Evolutionary conservation across 345 rosid species (phyloP).

Genomic region (Hypericum androsaemum): DNA sequence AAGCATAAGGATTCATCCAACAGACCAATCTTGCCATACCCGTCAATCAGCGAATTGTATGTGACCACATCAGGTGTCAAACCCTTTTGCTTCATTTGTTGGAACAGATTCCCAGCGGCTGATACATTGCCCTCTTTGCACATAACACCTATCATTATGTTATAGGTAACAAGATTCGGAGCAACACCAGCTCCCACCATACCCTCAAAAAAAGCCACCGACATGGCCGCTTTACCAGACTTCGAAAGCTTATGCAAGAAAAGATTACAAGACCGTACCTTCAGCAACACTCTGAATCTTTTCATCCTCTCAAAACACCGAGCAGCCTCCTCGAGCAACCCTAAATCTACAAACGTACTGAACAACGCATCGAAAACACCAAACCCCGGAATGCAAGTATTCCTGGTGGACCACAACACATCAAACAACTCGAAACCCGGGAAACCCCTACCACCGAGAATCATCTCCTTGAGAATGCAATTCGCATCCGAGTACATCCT

Average conservation of each 20-base stretch:
- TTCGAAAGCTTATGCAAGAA: constrained; percentile 41
- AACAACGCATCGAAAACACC: constrained; percentile 76
- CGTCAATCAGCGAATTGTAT: constrained; percentile 60
- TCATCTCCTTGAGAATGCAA: constrained; percentile 39
- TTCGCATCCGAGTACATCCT: no score
- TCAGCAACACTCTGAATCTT: constrained; percentile 47
- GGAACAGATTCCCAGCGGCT: constrained; percentile 37
- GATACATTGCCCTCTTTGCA: constrained; percentile 56
- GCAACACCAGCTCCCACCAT: constrained; percentile 42
- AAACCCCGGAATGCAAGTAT: constrained; percentile 39
- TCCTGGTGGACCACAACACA: constrained; percentile 56
- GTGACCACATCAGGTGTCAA: constrained; percentile 57
- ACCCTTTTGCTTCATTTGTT: constrained; percentile 47
- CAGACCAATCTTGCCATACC: constrained; percentile 49
- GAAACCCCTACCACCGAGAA: constrained; percentile 16
- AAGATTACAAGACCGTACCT: constrained; percentile 54
- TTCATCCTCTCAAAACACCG: constrained; percentile 47
- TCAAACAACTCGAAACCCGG: constrained; percentile 43
- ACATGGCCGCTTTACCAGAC: constrained; percentile 21
- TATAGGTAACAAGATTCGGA: constrained; percentile 49
- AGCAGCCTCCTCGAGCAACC: constrained; percentile 49
- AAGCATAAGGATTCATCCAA: constrained; percentile 33
- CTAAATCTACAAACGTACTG: constrained; percentile 51
- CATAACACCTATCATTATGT: constrained; percentile 55
- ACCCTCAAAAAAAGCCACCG: constrained; percentile 36